Base-by-base conservation (phyloP, 2,329 filamentous ascomycete genomes). In the Stemphylium lycopersici region DNA sequence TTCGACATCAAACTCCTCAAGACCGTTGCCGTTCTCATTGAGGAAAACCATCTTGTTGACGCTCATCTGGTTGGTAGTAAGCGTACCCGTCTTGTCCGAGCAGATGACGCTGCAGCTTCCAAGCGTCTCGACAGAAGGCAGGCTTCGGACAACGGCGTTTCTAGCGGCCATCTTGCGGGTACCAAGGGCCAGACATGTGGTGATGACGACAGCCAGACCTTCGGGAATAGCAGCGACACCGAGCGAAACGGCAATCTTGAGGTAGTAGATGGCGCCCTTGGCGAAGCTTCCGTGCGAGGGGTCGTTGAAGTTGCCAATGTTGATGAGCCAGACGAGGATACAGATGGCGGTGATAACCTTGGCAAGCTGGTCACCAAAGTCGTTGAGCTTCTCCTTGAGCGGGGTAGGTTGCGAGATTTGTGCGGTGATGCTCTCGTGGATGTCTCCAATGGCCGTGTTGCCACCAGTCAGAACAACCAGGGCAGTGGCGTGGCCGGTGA, bases 11-110 rank as follows among this genome's bases (percentile, higher is more conserved):
- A 96, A 83, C 73, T 96, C 93, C 67, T 93, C 90, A 20, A 98
- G 81, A 54, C 85, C 88, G 48, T 80, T 84, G 43, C 91, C 93
- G 55, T 84, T 77, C 63, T 90, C 86, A 67, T 85, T 88, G 64
- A 99, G 82, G 73, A 93, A 91, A 42, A 96, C 90, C 51, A 98
- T 79, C 78, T 93, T 96, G 81, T 88, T 95, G 52, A 97, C 95
- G 72, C 95, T 98, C 95, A 99, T 99, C 78, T 98, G 93, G 79
- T 99, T 99, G 36, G 95, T 99, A 10, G 95, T 99, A 73, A 99
- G 80, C 43, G 95, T 99, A 66, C 95, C 96, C 4, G 95, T 99
- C 83, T 99, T 99, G 82, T 99, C 95, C 3, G 96, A 99, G 81
- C 96, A 99, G 74, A 99, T 97, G 52, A 99, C 93, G 71, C 95